Percentiles rank a stretch among this genome's conserved stretches.
Evolutionary conservation across 768 basidiomycete species (phyloP).

Genomic region (Lyophyllum atratum): DNA sequence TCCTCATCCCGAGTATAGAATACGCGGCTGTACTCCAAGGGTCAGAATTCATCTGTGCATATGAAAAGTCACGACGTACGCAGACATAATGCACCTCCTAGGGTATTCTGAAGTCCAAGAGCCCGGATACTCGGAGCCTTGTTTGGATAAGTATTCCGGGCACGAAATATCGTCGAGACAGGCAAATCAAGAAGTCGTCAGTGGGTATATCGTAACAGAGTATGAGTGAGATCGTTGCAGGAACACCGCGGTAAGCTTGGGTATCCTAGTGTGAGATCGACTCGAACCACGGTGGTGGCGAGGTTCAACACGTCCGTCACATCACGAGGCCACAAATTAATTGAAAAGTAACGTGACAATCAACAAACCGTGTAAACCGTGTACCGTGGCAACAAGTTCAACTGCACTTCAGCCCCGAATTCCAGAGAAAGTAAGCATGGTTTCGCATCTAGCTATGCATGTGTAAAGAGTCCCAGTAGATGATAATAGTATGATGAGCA

Average conservation of each 20-base stretch:
- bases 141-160: background rate
- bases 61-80: background rate
- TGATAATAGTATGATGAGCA: conserved; percentile 11
- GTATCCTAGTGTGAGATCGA: no score
- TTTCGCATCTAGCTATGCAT: background rate
- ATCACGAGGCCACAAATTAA: conserved; percentile 9
- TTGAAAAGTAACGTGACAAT: background rate
- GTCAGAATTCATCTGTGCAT: background rate
- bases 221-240: background rate
- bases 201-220: background rate
- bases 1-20: conserved; percentile 44
- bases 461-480: background rate
- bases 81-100: conserved; percentile 4
- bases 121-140: background rate
- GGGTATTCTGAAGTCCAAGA: background rate
- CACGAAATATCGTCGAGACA: no score
- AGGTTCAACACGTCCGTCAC: conserved; percentile 17
- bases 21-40: conserved; percentile 18
- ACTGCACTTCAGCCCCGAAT: background rate
- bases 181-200: background rate
- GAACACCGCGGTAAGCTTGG: background rate
- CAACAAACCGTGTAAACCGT: background rate
- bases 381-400: background rate
- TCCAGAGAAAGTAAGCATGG: background rate
- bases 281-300: background rate